Percentiles rank a stretch among this genome's conserved stretches.
Evolutionary conservation across 345 rosid genomes (phyloP).

Genomic region (Iberis pinnata): DNA sequence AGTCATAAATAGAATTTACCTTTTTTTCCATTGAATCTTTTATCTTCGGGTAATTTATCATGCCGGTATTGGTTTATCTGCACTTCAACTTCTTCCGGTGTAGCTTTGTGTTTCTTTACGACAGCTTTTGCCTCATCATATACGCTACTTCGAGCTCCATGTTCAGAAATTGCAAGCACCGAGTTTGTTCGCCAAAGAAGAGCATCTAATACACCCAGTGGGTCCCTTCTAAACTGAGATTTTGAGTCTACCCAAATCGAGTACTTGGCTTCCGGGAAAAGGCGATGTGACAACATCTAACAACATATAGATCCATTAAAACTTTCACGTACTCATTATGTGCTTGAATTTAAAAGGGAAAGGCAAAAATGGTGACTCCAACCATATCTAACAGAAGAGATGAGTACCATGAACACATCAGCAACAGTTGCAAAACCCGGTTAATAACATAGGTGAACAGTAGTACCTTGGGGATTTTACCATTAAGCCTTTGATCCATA

Average conservation of each 20-base stretch:
- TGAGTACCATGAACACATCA: too few species aligned
- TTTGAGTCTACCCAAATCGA: constrained; percentile 97
- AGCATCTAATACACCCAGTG: constrained; percentile 80
- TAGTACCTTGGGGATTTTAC: constrained; percentile 93
- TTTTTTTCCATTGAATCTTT: constrained; percentile 72
- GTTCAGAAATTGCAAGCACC: constrained; percentile 81
- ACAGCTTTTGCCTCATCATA: constrained; percentile 94
- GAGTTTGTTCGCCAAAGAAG: constrained; percentile 90
- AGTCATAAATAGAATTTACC: constrained; percentile 49
- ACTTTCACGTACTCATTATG: too few species aligned
- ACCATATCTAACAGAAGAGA: too few species aligned
- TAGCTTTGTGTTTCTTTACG: constrained; percentile 78
- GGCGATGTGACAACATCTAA: constrained; percentile 93
- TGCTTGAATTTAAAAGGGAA: too few species aligned
- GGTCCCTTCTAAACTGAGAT: constrained; percentile 94
- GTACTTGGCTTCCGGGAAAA: constrained; percentile 68
- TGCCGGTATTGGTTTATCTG: constrained; percentile 59
- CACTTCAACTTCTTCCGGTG: constrained; percentile 81
- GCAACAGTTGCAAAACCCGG: neutral
- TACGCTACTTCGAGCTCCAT: constrained; percentile 92
- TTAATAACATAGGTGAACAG: neutral
- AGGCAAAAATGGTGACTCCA: neutral
- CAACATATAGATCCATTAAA: constrained; percentile 11
- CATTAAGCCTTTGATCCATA: constrained; percentile 83
- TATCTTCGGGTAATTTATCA: constrained; percentile 74